phyloP scores from a whole-genome alignment of 352 stramenopile species.

The Paralagenidium karlingii region DNA sequence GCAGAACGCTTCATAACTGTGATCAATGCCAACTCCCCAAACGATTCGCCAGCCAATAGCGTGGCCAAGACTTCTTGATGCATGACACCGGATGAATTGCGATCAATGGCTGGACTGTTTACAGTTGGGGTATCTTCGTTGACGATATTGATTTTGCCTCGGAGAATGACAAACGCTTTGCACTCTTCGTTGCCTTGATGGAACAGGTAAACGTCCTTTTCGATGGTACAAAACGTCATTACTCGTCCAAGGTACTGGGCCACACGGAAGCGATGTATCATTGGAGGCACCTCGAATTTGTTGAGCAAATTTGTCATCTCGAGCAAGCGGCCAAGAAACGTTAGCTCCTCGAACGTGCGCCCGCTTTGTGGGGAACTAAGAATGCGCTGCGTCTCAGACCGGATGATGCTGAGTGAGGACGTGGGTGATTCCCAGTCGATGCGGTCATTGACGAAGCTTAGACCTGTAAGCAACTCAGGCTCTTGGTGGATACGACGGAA shows the following conservation, averaged over 20 bases:
- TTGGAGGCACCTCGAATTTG: conserved; percentile 48
- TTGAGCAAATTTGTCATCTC: conserved; percentile 40
- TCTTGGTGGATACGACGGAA: conserved; percentile 49
- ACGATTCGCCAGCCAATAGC: conserved; percentile 46
- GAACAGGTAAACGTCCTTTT: conserved; percentile 42
- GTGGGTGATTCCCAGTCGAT: conserved; percentile 38
- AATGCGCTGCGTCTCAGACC: conserved; percentile 48
- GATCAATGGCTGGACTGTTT: conserved; percentile 6
- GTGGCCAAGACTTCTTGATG: conserved; percentile 53
- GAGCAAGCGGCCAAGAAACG: conserved; percentile 40
- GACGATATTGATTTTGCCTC: conserved; percentile 65
- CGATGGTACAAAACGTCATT: conserved; percentile 35
- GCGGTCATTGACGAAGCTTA: conserved; percentile 34
- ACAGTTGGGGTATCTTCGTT: conserved; percentile 42
- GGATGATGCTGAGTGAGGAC: conserved; percentile 52
- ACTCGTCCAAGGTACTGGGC: conserved; percentile 31
- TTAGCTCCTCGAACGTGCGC: conserved; percentile 26
- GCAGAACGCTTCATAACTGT: conserved; percentile 55
- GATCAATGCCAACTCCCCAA: conserved; percentile 62
- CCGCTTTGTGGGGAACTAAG: conserved; percentile 19
- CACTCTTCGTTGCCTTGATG: conserved; percentile 61
- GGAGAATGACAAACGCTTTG: conserved; percentile 65
- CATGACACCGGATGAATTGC: conserved; percentile 3
- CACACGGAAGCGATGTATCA: conserved; percentile 33
- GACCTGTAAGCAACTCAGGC: conserved; percentile 31